Conservation (phyloP, 176 grass and related monocot species). For the Lolium multiflorum region DNA sequence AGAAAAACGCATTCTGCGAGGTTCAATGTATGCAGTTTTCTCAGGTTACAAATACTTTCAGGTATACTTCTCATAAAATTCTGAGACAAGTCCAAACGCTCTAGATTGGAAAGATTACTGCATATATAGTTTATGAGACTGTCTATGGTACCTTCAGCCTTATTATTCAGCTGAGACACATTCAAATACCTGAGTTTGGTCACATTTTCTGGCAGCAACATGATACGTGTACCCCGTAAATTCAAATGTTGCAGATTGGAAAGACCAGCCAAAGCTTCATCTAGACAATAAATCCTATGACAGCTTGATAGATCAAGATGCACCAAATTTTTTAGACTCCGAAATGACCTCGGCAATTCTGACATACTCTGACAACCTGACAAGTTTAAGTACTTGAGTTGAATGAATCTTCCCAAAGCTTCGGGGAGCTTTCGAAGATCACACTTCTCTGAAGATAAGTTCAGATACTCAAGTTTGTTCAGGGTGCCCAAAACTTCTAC, state of each 20-base stretch:
- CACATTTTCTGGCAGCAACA: neutral
- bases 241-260: neutral
- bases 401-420: neutral
- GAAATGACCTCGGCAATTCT: neutral
- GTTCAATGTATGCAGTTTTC: neutral
- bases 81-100: neutral
- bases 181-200: neutral
- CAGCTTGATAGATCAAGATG: neutral
- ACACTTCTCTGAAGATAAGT: neutral
- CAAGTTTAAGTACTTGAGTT: neutral
- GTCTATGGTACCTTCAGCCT: neutral
- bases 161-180: too few species aligned
- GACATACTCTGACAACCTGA: neutral
- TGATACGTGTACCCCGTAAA: neutral
- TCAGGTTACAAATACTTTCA: neutral
- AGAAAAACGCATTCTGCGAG: neutral
- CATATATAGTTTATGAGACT: neutral
- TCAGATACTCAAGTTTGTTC: conserved; percentile 16
- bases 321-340: neutral
- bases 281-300: neutral
- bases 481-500: neutral
- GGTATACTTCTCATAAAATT: neutral
- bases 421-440: neutral
- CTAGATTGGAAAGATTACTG: neutral
- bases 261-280: neutral